phyloP scores from a whole-genome alignment of 345 rosid genomes.

The Eutrema heterophyllum region DNA sequence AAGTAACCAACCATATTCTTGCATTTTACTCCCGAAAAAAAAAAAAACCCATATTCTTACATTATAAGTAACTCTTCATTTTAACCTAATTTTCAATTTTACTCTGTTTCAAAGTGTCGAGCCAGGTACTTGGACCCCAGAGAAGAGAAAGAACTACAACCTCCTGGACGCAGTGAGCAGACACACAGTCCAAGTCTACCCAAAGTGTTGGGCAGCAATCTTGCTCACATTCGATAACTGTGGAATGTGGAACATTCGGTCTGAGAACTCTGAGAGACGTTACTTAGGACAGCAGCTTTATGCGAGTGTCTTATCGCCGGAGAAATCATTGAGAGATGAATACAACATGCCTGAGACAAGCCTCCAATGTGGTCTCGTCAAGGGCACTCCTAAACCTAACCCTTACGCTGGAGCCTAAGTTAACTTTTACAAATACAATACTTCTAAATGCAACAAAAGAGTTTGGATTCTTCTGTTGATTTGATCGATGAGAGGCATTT shows the following conservation, averaged over 20 bases:
- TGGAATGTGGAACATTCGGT: conserved; percentile 92
- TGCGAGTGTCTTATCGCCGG: conserved; percentile 59
- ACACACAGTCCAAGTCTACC: conserved; percentile 74
- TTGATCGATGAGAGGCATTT: conserved; percentile 11
- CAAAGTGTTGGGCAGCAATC: conserved; percentile 86
- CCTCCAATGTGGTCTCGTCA: conserved; percentile 53
- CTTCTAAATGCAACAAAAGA: conserved; percentile 15
- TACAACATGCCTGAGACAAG: conserved; percentile 68
- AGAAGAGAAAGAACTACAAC: conserved; percentile 77
- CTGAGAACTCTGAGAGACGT: conserved; percentile 55
- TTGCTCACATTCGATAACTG: conserved; percentile 76
- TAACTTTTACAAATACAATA: neutral
- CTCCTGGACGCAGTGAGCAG: conserved; percentile 79
- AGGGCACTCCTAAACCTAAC: conserved; percentile 45
- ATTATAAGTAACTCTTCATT: neutral
- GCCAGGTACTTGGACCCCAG: conserved; percentile 80
- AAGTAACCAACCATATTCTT: no score
- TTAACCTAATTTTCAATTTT: neutral
- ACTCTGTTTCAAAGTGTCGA: conserved; percentile 42
- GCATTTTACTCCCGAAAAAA: no score
- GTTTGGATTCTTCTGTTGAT: conserved; percentile 24
- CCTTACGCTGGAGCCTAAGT: conserved; percentile 52
- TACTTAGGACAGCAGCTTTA: conserved; percentile 80
- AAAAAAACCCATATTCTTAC: neutral
- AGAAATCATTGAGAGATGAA: conserved; percentile 76